These are phyloP conservation scores for Aquilaria sinensis DNA, from an alignment of 345 rosid genomes.

Conservation along the genomic window DNA sequence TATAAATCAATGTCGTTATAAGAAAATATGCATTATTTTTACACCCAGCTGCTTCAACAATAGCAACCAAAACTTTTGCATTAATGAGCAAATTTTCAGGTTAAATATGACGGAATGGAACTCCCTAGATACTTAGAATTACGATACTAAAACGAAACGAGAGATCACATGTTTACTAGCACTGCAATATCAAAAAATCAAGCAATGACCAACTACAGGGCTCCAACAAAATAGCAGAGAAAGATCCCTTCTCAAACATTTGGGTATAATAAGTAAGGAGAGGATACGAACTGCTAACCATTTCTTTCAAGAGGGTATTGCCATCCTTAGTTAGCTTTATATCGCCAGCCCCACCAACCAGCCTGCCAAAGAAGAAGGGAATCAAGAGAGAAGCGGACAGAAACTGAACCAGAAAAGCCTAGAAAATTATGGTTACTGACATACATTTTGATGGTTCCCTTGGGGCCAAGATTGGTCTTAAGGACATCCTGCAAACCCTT, in stretches of 20 bases:
- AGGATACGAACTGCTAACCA: conserved; percentile 34
- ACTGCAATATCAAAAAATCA: no score
- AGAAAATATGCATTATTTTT: no score
- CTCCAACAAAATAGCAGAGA: background rate
- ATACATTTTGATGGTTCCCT: conserved; percentile 96
- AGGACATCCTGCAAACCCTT: conserved; percentile 95
- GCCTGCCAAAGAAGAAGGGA: conserved; percentile 30
- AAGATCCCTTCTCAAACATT: background rate
- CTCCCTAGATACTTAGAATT: no score
- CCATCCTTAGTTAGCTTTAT: conserved; percentile 98
- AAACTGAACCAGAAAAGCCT: background rate
- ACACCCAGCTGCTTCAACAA: no score
- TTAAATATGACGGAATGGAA: no score
- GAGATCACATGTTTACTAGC: no score
- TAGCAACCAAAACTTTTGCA: no score
- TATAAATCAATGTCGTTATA: no score
- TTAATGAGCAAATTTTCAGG: no score
- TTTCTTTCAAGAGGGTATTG: conserved; percentile 90
- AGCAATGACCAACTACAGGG: no score
- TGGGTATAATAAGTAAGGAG: background rate
- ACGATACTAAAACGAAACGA: no score
- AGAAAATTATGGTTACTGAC: background rate
- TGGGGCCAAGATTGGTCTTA: conserved; percentile 91
- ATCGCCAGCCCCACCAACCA: conserved; percentile 98
- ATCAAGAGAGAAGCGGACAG: background rate